phyloP scores from a whole-genome alignment of 305 asterid genomes.

The Solanum hybrid region DNA sequence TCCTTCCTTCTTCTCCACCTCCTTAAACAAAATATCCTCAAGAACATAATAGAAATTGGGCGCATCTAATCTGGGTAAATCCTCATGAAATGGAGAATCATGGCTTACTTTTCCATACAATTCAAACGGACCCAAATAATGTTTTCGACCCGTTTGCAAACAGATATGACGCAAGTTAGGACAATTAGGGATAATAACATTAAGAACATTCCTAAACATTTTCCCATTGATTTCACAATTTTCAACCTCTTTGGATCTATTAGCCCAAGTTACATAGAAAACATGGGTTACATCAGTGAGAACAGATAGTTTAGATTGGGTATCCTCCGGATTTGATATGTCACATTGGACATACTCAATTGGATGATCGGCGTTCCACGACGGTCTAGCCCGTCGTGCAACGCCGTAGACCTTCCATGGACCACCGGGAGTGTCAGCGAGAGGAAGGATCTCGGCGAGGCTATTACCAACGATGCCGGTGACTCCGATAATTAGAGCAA shows the following conservation, averaged over 20 bases:
- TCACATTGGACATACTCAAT: slow-evolving; percentile 55
- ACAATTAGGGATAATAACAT: slow-evolving; percentile 32
- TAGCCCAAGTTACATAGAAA: slow-evolving; percentile 54
- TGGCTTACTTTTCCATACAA: slow-evolving; percentile 25
- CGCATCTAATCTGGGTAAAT: slow-evolving; percentile 25
- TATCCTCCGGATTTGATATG: slow-evolving; percentile 18
- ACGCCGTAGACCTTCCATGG: slow-evolving; percentile 73
- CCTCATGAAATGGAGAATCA: slow-evolving; percentile 50
- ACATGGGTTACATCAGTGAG: slow-evolving; percentile 47
- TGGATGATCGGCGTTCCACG: slow-evolving; percentile 48
- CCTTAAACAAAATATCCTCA: slow-evolving; percentile 34
- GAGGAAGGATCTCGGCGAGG: slow-evolving; percentile 59
- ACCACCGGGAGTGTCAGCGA: slow-evolving; percentile 59
- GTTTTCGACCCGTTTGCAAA: slow-evolving; percentile 53
- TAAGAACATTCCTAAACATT: slow-evolving; percentile 37
- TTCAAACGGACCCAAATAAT: slow-evolving; percentile 53
- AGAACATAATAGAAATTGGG: slow-evolving; percentile 48
- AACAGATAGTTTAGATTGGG: slow-evolving; percentile 32
- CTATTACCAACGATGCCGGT: slow-evolving; percentile 71
- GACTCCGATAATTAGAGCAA: slow-evolving; percentile 51
- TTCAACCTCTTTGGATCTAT: slow-evolving; percentile 38
- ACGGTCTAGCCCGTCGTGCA: slow-evolving; percentile 52
- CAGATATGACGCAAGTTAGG: slow-evolving; percentile 35
- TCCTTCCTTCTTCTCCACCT: slow-evolving; percentile 18
- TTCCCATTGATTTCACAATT: slow-evolving; percentile 38